Evolutionary conservation across 2,329 filamentous ascomycete genomes (phyloP).

Genomic region (Scortechinia acanthostroma): DNA sequence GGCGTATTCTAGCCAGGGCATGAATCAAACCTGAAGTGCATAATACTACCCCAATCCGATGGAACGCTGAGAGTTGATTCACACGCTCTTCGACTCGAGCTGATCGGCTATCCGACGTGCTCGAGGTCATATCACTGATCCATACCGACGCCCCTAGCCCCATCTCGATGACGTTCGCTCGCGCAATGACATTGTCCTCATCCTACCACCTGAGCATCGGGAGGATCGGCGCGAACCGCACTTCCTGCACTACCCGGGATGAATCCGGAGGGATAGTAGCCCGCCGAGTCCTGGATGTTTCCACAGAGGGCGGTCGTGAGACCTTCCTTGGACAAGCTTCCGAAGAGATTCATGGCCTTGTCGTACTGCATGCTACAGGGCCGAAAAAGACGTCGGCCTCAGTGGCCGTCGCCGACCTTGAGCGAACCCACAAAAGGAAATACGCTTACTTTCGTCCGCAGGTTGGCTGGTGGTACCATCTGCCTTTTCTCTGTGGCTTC

Average conservation of each 20-base stretch:
- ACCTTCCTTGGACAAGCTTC: slow-evolving; percentile 34
- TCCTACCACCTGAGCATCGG: slow-evolving; percentile 32
- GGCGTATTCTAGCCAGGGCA: no score
- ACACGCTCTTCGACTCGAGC: slow-evolving; percentile 45
- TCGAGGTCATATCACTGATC: slow-evolving; percentile 34
- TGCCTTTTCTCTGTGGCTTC: no score
- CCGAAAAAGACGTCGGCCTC: slow-evolving; percentile 34
- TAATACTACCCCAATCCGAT: no score
- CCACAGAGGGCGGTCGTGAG: slow-evolving; percentile 35
- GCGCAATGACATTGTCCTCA: slow-evolving; percentile 33
- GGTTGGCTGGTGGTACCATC: no score
- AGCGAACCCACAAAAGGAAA: slow-evolving; percentile 34
- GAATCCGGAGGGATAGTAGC: slow-evolving; percentile 48
- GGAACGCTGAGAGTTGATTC: slow-evolving; percentile 39
- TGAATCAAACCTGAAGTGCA: no score
- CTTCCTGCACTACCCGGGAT: slow-evolving; percentile 45
- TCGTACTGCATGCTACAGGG: slow-evolving; percentile 47
- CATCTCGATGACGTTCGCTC: slow-evolving; percentile 36
- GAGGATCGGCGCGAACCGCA: slow-evolving; percentile 40
- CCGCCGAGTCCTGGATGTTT: slow-evolving; percentile 15
- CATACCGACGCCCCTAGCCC: slow-evolving; percentile 47
- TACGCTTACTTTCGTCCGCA: no score
- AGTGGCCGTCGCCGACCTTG: slow-evolving; percentile 32
- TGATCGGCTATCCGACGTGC: slow-evolving; percentile 34
- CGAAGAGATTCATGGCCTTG: slow-evolving; percentile 40